Conservation (phyloP, 495 filamentous ascomycete genomes). For the Oleoguttula mirabilis region DNA sequence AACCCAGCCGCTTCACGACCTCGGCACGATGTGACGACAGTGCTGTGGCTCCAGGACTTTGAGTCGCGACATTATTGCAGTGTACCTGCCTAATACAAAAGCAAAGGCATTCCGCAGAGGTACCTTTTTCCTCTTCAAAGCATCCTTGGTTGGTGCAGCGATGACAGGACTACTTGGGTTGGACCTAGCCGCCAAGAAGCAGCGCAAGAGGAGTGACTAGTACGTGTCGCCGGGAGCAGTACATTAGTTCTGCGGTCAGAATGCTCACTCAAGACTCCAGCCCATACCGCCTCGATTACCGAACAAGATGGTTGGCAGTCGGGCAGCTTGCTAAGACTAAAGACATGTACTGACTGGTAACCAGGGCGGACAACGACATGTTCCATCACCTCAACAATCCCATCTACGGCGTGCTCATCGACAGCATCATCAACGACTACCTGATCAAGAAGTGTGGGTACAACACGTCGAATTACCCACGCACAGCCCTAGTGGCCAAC, state of each 20-base stretch:
- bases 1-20: too few species aligned
- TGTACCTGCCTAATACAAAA: too few species aligned
- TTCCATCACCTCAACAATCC: constrained; percentile 50
- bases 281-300: constrained; percentile 67
- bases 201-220: constrained; percentile 59
- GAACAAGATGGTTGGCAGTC: constrained; percentile 65
- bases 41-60: too few species aligned
- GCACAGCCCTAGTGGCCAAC: constrained; percentile 73
- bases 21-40: too few species aligned
- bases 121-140: too few species aligned
- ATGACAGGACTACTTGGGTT: constrained; percentile 7
- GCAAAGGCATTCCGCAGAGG: too few species aligned
- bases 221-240: too few species aligned
- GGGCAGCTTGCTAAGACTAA: background rate
- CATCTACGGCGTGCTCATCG: constrained; percentile 33
- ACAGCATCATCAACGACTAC: constrained; percentile 84
- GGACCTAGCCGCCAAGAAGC: constrained; percentile 13
- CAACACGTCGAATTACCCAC: constrained; percentile 52
- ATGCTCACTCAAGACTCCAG: too few species aligned
- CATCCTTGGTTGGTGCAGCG: too few species aligned
- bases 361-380: constrained; percentile 90
- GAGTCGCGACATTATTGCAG: too few species aligned
- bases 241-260: too few species aligned
- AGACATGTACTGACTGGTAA: background rate
- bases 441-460: constrained; percentile 69